These are phyloP conservation scores for Mrakia frigida DNA, from an alignment of 768 basidiomycete species.

Conservation along the genomic window DNA sequence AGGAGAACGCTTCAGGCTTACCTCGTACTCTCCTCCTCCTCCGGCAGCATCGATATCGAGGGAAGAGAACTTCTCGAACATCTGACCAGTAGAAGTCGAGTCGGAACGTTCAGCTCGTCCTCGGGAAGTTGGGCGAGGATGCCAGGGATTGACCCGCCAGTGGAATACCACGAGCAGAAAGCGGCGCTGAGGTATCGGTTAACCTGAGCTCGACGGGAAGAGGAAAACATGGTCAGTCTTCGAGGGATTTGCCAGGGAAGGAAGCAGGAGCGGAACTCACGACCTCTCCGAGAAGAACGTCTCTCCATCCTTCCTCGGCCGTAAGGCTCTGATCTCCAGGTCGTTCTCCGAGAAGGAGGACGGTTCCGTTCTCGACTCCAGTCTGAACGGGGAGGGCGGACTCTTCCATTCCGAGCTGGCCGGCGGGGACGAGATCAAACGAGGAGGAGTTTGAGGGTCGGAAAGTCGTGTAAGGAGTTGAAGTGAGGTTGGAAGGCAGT, in stretches of 20 bases:
- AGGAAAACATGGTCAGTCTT: too few relatives aligned
- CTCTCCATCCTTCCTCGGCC: conserved; percentile 65
- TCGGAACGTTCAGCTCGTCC: conserved; percentile 26
- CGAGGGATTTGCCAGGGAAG: too few relatives aligned
- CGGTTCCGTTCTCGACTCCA: conserved; percentile 48
- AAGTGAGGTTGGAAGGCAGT: conserved; percentile 67
- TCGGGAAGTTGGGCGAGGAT: conserved; percentile 62
- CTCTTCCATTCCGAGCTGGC: conserved; percentile 75
- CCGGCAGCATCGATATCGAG: conserved; percentile 56
- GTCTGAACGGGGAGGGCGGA: conserved; percentile 65
- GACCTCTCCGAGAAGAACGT: conserved; percentile 56
- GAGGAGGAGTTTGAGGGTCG: conserved; percentile 54
- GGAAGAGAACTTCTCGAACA: conserved; percentile 91
- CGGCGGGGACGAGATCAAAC: conserved; percentile 64
- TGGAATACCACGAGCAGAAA: conserved; percentile 87
- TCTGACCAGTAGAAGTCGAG: conserved; percentile 47
- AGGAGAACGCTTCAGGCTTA: too few relatives aligned
- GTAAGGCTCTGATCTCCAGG: conserved; percentile 39
- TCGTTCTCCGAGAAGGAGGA: conserved; percentile 56
- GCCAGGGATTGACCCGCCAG: conserved; percentile 74
- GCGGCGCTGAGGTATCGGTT: conserved; percentile 78
- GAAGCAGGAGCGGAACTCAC: conserved; percentile 48
- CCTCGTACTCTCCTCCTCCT: conserved; percentile 39
- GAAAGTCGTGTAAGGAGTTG: conserved; percentile 51
- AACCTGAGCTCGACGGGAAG: conserved; percentile 41